A percentile compares a stretch with the other conserved stretches of the same genome.
These are phyloP conservation scores for Cercospora zeae-maydis DNA, from an alignment of 2,329 filamentous ascomycete genomes.

Conservation along the genomic window DNA sequence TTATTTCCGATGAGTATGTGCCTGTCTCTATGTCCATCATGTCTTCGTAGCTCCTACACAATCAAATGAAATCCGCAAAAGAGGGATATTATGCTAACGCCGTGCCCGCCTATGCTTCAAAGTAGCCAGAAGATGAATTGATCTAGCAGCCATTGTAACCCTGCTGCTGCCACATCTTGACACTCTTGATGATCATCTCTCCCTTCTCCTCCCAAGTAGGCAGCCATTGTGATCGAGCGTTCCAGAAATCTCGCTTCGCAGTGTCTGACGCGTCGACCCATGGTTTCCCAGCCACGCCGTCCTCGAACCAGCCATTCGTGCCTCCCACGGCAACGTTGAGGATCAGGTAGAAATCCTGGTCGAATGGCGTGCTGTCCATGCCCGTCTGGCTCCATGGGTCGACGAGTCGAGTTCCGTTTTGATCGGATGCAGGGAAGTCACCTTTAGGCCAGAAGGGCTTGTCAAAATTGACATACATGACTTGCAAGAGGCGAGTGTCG, in stretches of 20 bases:
- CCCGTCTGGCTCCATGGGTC: slow-evolving; percentile 40
- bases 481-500: slow-evolving; percentile 74
- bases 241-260: slow-evolving; percentile 75
- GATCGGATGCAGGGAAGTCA: slow-evolving; percentile 35
- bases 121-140: not conserved
- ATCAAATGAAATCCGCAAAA: not conserved
- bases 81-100: slow-evolving; percentile 9
- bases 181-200: slow-evolving; percentile 41
- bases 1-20: not conserved
- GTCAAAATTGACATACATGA: slow-evolving; percentile 64
- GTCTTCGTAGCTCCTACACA: slow-evolving; percentile 10
- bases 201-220: slow-evolving; percentile 39
- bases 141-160: slow-evolving; percentile 46
- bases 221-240: slow-evolving; percentile 41
- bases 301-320: slow-evolving; percentile 69
- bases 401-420: slow-evolving; percentile 38
- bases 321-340: slow-evolving; percentile 41
- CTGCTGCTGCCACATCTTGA: slow-evolving; percentile 49
- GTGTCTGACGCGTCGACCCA: slow-evolving; percentile 68
- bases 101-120: slow-evolving; percentile 1
- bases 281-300: slow-evolving; percentile 68
- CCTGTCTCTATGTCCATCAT: slow-evolving; percentile 5
- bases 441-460: slow-evolving; percentile 41
- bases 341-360: slow-evolving; percentile 43
- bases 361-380: slow-evolving; percentile 39